Conservation (phyloP, 2,329 filamentous ascomycete species). For the Fusarium staphyleae region DNA sequence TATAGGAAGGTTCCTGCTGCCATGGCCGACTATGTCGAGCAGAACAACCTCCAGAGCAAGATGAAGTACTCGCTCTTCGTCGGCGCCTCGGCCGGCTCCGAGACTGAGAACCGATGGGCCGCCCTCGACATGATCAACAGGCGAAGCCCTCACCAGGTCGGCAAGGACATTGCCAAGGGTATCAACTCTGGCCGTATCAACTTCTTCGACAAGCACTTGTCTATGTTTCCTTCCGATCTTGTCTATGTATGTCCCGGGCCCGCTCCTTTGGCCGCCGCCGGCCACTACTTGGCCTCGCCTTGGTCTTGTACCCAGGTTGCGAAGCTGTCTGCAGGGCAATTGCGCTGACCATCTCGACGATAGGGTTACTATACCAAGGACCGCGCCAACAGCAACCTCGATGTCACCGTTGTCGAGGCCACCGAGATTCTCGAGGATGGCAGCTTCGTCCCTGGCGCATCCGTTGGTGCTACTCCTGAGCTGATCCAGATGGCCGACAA, state of each 20-base stretch:
- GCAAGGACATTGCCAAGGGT: conserved; percentile 87
- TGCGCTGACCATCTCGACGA: conserved; percentile 20
- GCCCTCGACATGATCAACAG: conserved; percentile 87
- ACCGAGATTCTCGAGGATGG: conserved; percentile 88
- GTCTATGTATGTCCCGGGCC: conserved; percentile 66
- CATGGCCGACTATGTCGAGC: conserved; percentile 87
- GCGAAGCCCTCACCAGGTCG: conserved; percentile 84
- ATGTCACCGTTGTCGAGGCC: conserved; percentile 86
- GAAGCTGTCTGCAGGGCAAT: conserved; percentile 6
- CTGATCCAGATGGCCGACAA: conserved; percentile 92
- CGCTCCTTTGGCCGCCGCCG: conserved; percentile 19
- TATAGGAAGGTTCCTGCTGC: conserved; percentile 80
- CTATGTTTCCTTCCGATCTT: conserved; percentile 88
- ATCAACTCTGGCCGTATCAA: conserved; percentile 90
- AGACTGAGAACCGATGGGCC: conserved; percentile 95
- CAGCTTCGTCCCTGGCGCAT: conserved; percentile 86
- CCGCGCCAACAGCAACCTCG: conserved; percentile 74
- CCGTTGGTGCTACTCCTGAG: conserved; percentile 84
- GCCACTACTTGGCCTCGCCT: conserved; percentile 26
- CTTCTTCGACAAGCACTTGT: conserved; percentile 93
- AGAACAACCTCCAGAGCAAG: conserved; percentile 83
- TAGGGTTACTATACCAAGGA: conserved; percentile 85
- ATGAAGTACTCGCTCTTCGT: conserved; percentile 88
- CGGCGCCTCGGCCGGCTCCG: conserved; percentile 86
- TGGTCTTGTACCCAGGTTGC: conserved; percentile 31